Evolutionary conservation across 2,329 filamentous ascomycete species (phyloP).

Genomic region (Penicillium crustosum): DNA sequence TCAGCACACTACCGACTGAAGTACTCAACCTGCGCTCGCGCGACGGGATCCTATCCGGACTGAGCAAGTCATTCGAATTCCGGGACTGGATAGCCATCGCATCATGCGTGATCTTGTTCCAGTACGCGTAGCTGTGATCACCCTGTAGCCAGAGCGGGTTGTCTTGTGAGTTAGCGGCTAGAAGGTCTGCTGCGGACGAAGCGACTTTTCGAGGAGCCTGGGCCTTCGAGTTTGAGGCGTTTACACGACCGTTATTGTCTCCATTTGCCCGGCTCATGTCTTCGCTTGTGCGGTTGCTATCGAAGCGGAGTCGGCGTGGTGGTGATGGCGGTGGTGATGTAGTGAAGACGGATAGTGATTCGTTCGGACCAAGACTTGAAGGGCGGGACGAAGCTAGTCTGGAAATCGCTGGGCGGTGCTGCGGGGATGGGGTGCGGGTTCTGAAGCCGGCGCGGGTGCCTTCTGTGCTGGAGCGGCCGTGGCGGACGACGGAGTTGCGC

Average conservation of each 20-base stretch:
- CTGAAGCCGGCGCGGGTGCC: conserved; percentile 33
- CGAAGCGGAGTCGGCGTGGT: conserved; percentile 23
- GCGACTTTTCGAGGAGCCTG: conserved; percentile 2
- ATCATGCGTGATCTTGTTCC: conserved; percentile 48
- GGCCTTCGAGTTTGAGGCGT: neutral
- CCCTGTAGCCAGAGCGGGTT: conserved; percentile 53
- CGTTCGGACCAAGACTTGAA: conserved; percentile 26
- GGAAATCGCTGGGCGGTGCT: conserved; percentile 34
- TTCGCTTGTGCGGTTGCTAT: conserved; percentile 23
- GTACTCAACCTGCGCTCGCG: conserved; percentile 44
- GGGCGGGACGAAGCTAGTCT: conserved; percentile 23
- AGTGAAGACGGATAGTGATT: conserved; percentile 29
- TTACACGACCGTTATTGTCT: neutral
- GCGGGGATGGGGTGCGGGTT: conserved; percentile 51
- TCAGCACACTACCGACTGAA: conserved; percentile 53
- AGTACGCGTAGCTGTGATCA: conserved; percentile 55
- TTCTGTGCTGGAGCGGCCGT: conserved; percentile 52
- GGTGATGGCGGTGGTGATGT: conserved; percentile 32
- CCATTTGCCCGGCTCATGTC: conserved; percentile 15
- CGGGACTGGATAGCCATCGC: conserved; percentile 35
- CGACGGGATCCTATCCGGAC: conserved; percentile 21
- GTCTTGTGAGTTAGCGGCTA: conserved; percentile 27
- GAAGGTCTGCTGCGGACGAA: conserved; percentile 23
- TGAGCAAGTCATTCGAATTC: conserved; percentile 20
- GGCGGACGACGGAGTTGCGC: conserved; percentile 68